Conservation (phyloP, 2,329 filamentous ascomycete species). For the Arthrobotrys entomopaga region DNA sequence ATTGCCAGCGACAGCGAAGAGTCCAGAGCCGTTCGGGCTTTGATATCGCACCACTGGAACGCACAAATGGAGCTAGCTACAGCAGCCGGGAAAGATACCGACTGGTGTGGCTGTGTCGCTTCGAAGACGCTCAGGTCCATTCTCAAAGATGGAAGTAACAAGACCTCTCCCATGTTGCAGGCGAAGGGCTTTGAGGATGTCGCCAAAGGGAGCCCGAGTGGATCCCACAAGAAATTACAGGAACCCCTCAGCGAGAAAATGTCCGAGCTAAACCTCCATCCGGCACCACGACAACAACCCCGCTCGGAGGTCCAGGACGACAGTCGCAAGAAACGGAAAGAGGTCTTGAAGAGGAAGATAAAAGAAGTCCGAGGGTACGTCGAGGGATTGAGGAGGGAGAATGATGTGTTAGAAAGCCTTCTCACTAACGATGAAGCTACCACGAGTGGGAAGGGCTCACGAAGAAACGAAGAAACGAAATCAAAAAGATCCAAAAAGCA, state of each 20-base stretch:
- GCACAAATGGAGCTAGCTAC: constrained; percentile 39
- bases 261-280: constrained; percentile 12
- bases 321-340: constrained; percentile 50
- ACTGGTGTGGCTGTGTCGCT: constrained; percentile 43
- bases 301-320: constrained; percentile 48
- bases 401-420: constrained; percentile 56
- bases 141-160: constrained; percentile 37
- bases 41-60: constrained; percentile 53
- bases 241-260: constrained; percentile 10
- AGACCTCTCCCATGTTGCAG: constrained; percentile 20
- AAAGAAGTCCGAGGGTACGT: constrained; percentile 54
- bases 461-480: constrained; percentile 37
- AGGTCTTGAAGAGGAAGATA: constrained; percentile 56
- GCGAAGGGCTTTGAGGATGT: constrained; percentile 42
- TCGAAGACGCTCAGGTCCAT: constrained; percentile 40
- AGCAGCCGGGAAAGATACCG: constrained; percentile 19
- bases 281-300: constrained; percentile 16
- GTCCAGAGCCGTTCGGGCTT: constrained; percentile 27
- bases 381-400: constrained; percentile 44
- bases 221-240: constrained; percentile 18
- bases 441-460: constrained; percentile 10
- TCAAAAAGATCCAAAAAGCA: constrained; percentile 15
- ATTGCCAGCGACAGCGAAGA: constrained; percentile 33
- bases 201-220: constrained; percentile 42
- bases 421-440: constrained; percentile 13